These are phyloP conservation scores for Globisporangium acanthophoron DNA, from an alignment of 352 stramenopile species.

Conservation along the genomic window DNA sequence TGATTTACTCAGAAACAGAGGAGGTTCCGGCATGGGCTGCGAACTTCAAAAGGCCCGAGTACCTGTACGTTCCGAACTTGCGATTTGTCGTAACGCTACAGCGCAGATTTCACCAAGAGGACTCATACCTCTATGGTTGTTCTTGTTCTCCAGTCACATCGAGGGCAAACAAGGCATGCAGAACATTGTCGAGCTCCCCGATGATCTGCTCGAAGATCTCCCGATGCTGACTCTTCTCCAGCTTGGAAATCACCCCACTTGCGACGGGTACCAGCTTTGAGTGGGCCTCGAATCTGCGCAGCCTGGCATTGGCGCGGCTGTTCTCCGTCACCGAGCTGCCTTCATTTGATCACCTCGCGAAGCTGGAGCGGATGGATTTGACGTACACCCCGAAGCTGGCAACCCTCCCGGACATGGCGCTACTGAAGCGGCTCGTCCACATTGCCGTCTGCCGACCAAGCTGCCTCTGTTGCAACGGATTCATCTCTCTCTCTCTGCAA, in stretches of 20 bases:
- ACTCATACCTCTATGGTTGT: too few relatives aligned
- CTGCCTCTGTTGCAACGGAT: slow-evolving; percentile 35
- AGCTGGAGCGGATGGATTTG: slow-evolving; percentile 24
- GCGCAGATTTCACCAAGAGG: too few relatives aligned
- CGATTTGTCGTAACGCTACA: too few relatives aligned
- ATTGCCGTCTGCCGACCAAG: slow-evolving; percentile 23
- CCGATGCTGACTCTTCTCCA: slow-evolving; percentile 28
- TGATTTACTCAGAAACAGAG: slow-evolving; percentile 26
- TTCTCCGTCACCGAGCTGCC: slow-evolving; percentile 19
- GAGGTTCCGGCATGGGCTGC: slow-evolving; percentile 25
- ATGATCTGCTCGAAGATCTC: slow-evolving; percentile 29
- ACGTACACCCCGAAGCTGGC: slow-evolving; percentile 12
- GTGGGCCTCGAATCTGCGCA: slow-evolving; percentile 25
- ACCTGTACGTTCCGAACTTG: slow-evolving; percentile 20
- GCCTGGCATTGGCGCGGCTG: slow-evolving; percentile 22
- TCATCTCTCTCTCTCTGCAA: slow-evolving; percentile 18
- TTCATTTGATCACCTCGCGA: slow-evolving; percentile 13
- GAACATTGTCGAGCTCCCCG: slow-evolving; percentile 20
- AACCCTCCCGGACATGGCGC: slow-evolving; percentile 19
- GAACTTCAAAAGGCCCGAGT: slow-evolving; percentile 28
- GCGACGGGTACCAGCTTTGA: slow-evolving; percentile 18
- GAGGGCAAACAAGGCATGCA: slow-evolving; percentile 24
- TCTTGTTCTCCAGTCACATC: slow-evolving; percentile 25
- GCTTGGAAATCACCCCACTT: slow-evolving; percentile 25
- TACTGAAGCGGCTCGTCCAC: slow-evolving; percentile 11